Evolutionary conservation across 208 protist species (phyloP), one percentile per base, ranked within the genome.

Genomic region (Acanthamoeba castellanii): DNA sequence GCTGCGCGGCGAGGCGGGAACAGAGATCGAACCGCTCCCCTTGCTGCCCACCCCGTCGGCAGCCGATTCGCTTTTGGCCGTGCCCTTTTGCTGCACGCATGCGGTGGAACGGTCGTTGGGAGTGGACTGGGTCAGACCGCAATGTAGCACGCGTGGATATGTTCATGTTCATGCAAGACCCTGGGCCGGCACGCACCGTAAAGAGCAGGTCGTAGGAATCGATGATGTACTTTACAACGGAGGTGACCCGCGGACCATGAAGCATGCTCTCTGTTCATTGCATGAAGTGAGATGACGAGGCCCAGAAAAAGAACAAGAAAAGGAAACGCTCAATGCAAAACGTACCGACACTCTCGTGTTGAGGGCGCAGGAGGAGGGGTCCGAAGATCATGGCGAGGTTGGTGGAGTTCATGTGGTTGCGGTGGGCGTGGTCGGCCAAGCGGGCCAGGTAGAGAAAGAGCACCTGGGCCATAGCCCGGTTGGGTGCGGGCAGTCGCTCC

Each of bases 341-440:
- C 42, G 37, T 78, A 78, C 70, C 70, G 37, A 78, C 37, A 30
- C 70, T 78, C 25, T 78, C 70, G 37, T 78, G 34, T 45, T 88
- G 34, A 30, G 81, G 81, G 11, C 81, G 81, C 27, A 90, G 57
- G 16, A 90, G 82, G 30, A 90, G 82, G 50, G 82, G 82, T 16
- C 82, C 82, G 25, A 90, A 90, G 20, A 66, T 90, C n/a, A 90
- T 90, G 55, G 82, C 82, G 3, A 90, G 50, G 30, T 90, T 90
- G 82, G 55, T 66, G 55, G 82, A 59, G 47, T 14, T 90, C 82
- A 90, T 90, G 27, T 42, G n/a, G 27, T 90, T 90, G 82, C 34
- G 25, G 9, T 59, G 30, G 30, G 57, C 22, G 55, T 90, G 82
- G 9, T 90, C 50, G 55, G 66, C 76, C 30, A 85, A 22, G 76